These are phyloP conservation scores for Chalciporus pseudorubinellus DNA, from an alignment of 768 basidiomycete species.

Conservation along the genomic window DNA sequence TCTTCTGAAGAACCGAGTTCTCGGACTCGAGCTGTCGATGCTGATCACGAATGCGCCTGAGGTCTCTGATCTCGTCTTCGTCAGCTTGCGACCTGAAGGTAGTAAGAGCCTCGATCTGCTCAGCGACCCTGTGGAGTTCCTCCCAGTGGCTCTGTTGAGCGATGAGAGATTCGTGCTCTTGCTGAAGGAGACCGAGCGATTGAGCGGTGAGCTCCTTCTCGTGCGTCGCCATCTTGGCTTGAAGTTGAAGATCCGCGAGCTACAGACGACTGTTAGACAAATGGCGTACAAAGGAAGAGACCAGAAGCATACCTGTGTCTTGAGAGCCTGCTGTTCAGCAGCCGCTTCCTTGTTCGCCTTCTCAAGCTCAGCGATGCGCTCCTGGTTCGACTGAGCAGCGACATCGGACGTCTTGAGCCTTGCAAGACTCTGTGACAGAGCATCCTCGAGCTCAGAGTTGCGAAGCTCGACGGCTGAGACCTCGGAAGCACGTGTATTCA, in stretches of 20 bases:
- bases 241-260: slow-evolving; percentile 61
- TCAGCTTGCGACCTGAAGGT: slow-evolving; percentile 60
- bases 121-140: slow-evolving; percentile 63
- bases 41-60: slow-evolving; percentile 62
- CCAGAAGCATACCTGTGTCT: slow-evolving; percentile 52
- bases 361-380: slow-evolving; percentile 63
- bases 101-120: slow-evolving; percentile 70
- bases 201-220: slow-evolving; percentile 61
- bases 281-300: not conserved
- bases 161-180: slow-evolving; percentile 56
- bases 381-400: slow-evolving; percentile 55
- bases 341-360: slow-evolving; percentile 51
- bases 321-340: slow-evolving; percentile 56
- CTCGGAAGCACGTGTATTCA: slow-evolving; percentile 45
- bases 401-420: slow-evolving; percentile 74
- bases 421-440: slow-evolving; percentile 68
- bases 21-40: slow-evolving; percentile 63
- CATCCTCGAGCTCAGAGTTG: slow-evolving; percentile 66
- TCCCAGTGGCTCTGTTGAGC: slow-evolving; percentile 78
- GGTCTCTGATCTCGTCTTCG: slow-evolving; percentile 70
- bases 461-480: slow-evolving; percentile 44
- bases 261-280: slow-evolving; percentile 25
- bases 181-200: slow-evolving; percentile 51
- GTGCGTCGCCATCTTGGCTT: slow-evolving; percentile 51
- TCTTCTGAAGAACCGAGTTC: slow-evolving; percentile 63